Conservation (phyloP, 2,329 filamentous ascomycete genomes). For the Botrytis galanthina region DNA sequence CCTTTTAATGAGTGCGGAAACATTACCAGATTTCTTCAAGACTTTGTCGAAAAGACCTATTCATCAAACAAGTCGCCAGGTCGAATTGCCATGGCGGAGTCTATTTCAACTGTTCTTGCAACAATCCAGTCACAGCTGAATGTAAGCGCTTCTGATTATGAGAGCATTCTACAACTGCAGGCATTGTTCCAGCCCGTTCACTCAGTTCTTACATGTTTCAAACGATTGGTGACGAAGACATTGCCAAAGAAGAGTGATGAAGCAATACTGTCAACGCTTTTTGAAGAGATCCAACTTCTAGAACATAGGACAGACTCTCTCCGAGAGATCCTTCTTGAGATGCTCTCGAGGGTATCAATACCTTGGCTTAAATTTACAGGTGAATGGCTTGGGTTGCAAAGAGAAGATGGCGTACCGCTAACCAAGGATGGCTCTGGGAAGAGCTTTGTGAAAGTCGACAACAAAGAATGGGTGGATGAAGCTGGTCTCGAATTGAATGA, state of each 20-base stretch:
- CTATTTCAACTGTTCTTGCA: constrained; percentile 41
- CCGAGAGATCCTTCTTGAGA: constrained; percentile 62
- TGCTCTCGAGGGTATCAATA: constrained; percentile 59
- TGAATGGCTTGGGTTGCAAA: constrained; percentile 71
- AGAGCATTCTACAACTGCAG: constrained; percentile 39
- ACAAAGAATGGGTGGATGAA: constrained; percentile 55
- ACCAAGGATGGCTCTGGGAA: constrained; percentile 49
- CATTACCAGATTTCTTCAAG: constrained; percentile 35
- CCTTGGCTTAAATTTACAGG: constrained; percentile 68
- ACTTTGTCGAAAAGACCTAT: constrained; percentile 37
- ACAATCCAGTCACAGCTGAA: constrained; percentile 37
- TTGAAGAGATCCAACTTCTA: constrained; percentile 59
- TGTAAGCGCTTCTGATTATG: constrained; percentile 28
- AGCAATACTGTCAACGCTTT: constrained; percentile 59
- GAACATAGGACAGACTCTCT: constrained; percentile 63
- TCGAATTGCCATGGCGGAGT: constrained; percentile 39
- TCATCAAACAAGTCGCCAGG: constrained; percentile 32
- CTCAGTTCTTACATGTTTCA: constrained; percentile 37
- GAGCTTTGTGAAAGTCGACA: constrained; percentile 60
- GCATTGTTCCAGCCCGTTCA: constrained; percentile 36
- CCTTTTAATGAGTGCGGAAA: constrained; percentile 41
- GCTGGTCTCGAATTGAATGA: constrained; percentile 56
- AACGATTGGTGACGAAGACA: constrained; percentile 33
- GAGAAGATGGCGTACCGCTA: constrained; percentile 55
- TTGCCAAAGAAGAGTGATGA: constrained; percentile 51